Base-by-base conservation (phyloP, 2,329 filamentous ascomycete species). In the Sarocladium oryzae region DNA sequence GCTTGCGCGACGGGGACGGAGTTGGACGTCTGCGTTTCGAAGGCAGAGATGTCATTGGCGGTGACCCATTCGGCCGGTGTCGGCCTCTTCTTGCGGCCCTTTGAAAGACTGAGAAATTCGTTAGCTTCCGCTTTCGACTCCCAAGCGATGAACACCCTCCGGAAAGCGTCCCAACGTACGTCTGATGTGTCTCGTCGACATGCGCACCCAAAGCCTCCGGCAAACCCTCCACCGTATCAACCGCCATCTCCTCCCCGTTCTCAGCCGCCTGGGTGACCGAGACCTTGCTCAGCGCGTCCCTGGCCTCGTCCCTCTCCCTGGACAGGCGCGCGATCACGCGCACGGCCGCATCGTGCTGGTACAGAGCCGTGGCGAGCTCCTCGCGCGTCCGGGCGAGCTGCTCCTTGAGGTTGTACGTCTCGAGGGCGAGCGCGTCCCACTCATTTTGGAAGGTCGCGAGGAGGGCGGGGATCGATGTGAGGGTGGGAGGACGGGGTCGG, bases 311-410 rank as follows among this genome's bases (percentile, higher is more conserved):
- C 56, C 93, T 77, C 75, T 99, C 93, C 65, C 82, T 86, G n/a
- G 88, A 87, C 66, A 99, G 67, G 45, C 92, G 82, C 57, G 90
- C 90, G 69, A 99, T 96, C 46, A 99, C 93, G 56, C 93, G 81
- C 48, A 95, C 85, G n/a, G 93, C 93, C 2, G 93, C 92, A 75
- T 99, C 93, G 61, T 97, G 89, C 71, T 97, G 92, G 70, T 99
- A 99, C 21, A 99, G 77, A 0, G 93, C 89, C 1, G 89, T 93
- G 52, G 89, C 89, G 52, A 99, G 81, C 73, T 99, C 93, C 71
- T 96, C 91, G 57, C 92, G 79, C 37, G 91, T 95, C 66, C 95
- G 88, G 49, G 86, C 79, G 55, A 99, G 76, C 65, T 96, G 89
- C 68, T 96, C 88, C 71, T 88, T 86, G 54, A 97, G 74, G 58